phyloP scores from a whole-genome alignment of 148 eudicot genomes.

The Diospyros kaki region DNA sequence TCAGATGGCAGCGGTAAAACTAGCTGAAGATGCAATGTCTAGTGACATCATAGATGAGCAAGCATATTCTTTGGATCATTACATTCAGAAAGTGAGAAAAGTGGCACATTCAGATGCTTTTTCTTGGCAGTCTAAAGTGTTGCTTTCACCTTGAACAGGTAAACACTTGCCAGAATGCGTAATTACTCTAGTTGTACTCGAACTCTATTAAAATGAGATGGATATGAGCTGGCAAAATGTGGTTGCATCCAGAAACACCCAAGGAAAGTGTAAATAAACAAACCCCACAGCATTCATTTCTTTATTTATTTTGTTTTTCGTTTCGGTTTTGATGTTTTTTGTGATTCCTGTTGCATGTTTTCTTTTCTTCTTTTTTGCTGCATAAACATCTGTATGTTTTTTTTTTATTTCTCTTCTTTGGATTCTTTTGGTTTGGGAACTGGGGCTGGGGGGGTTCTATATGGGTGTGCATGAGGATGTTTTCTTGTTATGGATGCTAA shows the following conservation, averaged over 20 bases:
- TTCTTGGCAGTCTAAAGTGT: conserved; percentile 66
- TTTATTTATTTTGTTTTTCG: neutral
- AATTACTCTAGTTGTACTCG: too few relatives aligned
- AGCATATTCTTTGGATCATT: conserved; percentile 54
- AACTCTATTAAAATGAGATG: neutral
- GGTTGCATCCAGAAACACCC: neutral
- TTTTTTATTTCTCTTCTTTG: too few relatives aligned
- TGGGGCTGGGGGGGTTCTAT: too few relatives aligned
- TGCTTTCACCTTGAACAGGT: conserved; percentile 46
- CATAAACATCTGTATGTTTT: neutral
- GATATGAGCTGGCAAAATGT: neutral
- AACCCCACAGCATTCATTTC: neutral
- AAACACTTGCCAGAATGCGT: conserved; percentile 7
- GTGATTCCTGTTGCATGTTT: neutral
- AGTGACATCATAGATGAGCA: conserved; percentile 65
- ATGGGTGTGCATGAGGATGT: too few relatives aligned
- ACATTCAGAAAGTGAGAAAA: conserved; percentile 42
- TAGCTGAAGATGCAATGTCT: conserved; percentile 62
- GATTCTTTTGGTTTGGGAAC: too few relatives aligned
- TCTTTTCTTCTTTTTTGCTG: neutral
- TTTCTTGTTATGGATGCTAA: too few relatives aligned
- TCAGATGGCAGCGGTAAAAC: conserved; percentile 79
- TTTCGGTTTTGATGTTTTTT: too few relatives aligned
- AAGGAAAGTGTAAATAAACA: neutral
- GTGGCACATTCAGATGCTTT: conserved; percentile 53